phyloP scores from a whole-genome alignment of 768 basidiomycete genomes.

The Boletus rubescentipes region DNA sequence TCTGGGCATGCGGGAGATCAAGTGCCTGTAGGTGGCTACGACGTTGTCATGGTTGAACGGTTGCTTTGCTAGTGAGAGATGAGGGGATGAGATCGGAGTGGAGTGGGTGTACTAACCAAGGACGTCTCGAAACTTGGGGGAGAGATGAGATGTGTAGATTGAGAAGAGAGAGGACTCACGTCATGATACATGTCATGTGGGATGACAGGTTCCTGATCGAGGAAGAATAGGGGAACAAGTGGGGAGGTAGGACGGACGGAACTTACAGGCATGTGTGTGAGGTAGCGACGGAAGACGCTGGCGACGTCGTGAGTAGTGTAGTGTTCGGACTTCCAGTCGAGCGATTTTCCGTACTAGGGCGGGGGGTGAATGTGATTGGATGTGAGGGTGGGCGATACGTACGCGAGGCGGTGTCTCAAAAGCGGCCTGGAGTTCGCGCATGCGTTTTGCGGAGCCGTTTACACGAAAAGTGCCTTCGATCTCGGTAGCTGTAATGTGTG shows the following conservation, averaged over 20 bases:
- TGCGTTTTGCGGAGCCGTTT: slow-evolving; percentile 92
- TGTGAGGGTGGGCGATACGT: slow-evolving; percentile 17
- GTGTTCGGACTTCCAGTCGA: slow-evolving; percentile 84
- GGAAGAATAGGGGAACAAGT: not conserved
- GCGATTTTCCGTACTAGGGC: slow-evolving; percentile 82
- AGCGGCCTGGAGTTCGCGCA: slow-evolving; percentile 89
- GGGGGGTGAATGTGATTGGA: slow-evolving; percentile 5
- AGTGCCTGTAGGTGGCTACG: slow-evolving; percentile 75
- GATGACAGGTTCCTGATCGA: slow-evolving; percentile 85
- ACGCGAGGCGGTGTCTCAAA: slow-evolving; percentile 92
- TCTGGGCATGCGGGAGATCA: slow-evolving; percentile 83
- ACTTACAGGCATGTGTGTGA: slow-evolving; percentile 95
- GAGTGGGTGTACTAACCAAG: slow-evolving; percentile 49
- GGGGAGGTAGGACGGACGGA: not conserved
- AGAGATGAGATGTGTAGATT: slow-evolving; percentile 6
- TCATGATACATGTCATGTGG: slow-evolving; percentile 86
- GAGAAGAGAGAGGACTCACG: slow-evolving; percentile 47
- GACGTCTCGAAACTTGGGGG: slow-evolving; percentile 69
- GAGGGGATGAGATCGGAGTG: not conserved
- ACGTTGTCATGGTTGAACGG: slow-evolving; percentile 69
- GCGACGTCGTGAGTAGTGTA: slow-evolving; percentile 98
- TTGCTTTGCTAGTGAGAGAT: slow-evolving; percentile 52
- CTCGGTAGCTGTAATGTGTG: slow-evolving; percentile 65
- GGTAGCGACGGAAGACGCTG: slow-evolving; percentile 91
- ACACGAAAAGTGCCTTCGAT: slow-evolving; percentile 93